A percentile compares a stretch with the other conserved stretches of the same genome.
Evolutionary conservation across 2,329 filamentous ascomycete species (phyloP).

Genomic region (Thermochaetoides dissita): DNA sequence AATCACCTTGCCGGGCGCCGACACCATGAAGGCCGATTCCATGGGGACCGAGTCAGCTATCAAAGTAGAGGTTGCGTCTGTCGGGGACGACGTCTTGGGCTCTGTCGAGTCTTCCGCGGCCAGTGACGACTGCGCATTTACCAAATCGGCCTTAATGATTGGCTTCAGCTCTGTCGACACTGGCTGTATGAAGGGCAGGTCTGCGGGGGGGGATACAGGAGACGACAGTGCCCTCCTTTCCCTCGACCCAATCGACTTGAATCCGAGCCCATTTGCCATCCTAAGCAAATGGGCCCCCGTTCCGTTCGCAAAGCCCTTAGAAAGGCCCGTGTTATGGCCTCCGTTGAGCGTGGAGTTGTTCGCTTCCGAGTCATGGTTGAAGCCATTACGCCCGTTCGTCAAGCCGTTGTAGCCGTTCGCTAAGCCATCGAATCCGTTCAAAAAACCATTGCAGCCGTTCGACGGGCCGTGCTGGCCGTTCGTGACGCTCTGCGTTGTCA

Average conservation of each 20-base stretch:
- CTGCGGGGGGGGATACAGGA: too few relatives aligned
- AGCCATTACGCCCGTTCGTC: constrained; percentile 10
- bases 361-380: neutral
- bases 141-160: too few relatives aligned
- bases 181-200: too few relatives aligned
- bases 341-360: constrained; percentile 16
- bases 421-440: constrained; percentile 1
- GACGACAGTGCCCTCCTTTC: too few relatives aligned
- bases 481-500: constrained; percentile 9
- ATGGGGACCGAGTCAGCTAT: constrained; percentile 39
- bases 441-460: constrained; percentile 4
- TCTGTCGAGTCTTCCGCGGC: constrained; percentile 25
- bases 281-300: too few relatives aligned
- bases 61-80: too few relatives aligned
- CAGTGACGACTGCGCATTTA: too few relatives aligned
- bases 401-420: constrained; percentile 11
- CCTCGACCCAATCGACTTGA: too few relatives aligned
- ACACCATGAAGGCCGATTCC: constrained; percentile 93
- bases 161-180: too few relatives aligned
- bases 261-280: too few relatives aligned
- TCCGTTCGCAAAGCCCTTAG: too few relatives aligned
- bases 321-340: too few relatives aligned
- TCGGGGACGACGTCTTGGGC: constrained; percentile 28
- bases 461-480: constrained; percentile 2
- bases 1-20: constrained; percentile 94